A percentile compares a stretch with the other conserved stretches of the same genome.
phyloP scores from a whole-genome alignment of 768 basidiomycete genomes.

The Amylocystis lapponica region DNA sequence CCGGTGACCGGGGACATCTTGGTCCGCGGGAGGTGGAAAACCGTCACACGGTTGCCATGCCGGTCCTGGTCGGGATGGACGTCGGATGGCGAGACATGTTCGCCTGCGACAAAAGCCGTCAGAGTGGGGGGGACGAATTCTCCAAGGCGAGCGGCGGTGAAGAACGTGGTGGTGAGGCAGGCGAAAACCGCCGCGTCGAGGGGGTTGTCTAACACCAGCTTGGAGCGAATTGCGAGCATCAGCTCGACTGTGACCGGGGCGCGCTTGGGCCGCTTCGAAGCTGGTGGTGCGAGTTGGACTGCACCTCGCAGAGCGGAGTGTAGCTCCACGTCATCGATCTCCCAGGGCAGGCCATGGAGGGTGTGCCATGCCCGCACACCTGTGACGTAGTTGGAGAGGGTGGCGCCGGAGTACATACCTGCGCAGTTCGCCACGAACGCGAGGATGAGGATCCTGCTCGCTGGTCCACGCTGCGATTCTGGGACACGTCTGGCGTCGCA shows the following conservation, averaged over 20 bases:
- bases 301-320: slow-evolving; percentile 27
- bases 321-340: slow-evolving; percentile 19
- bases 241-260: slow-evolving; percentile 22
- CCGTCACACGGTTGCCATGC: slow-evolving; percentile 19
- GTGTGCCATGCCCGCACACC: slow-evolving; percentile 43
- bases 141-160: slow-evolving; percentile 23
- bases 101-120: slow-evolving; percentile 21
- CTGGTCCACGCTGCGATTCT: slow-evolving; percentile 29
- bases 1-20: slow-evolving; percentile 10
- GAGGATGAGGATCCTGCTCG: slow-evolving; percentile 15
- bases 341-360: slow-evolving; percentile 33
- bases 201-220: neutral
- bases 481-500: no score
- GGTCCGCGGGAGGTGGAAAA: slow-evolving; percentile 24
- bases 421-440: slow-evolving; percentile 14
- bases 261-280: slow-evolving; percentile 24
- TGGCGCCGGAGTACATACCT: no score
- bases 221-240: slow-evolving; percentile 8
- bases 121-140: slow-evolving; percentile 34
- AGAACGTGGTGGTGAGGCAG: no score
- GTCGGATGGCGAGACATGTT: slow-evolving; percentile 24
- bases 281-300: slow-evolving; percentile 21
- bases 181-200: slow-evolving; percentile 21
- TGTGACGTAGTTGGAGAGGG: slow-evolving; percentile 32
- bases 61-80: slow-evolving; percentile 17